Base-by-base conservation (phyloP, 495 filamentous ascomycete genomes). In the Talaromyces trachyspermus region DNA sequence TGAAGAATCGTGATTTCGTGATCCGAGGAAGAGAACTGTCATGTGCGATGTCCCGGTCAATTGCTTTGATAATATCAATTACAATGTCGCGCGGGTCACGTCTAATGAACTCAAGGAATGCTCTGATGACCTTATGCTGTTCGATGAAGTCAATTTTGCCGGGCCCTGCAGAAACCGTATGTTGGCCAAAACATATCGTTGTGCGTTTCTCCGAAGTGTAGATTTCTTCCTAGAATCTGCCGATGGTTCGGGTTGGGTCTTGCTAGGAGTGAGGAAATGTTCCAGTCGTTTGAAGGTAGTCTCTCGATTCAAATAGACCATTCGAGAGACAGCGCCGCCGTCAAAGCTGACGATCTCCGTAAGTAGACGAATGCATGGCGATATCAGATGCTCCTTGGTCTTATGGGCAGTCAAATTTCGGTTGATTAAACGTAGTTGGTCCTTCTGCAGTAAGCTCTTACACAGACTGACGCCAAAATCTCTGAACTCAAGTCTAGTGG, bases 301-400 rank as follows among this genome's bases (percentile, higher is more conserved):
- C 40, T 83, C 77, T 52, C 85, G 72, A 15, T 77, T 76, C 20
- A 78, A 69, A 55, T 88, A 89, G 20, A 94, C 65, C 32, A 77
- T 74, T 30, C 76, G 78, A 10, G 88, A 85, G 17, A 85, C 69
- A 30, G 77, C 78, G 12, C 89, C 89, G 5, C 88, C 89, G 65
- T 95, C 88, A 54, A 90, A 89, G 23, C 72, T 78, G 11, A 84
- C 75, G 4, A 86, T 71, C 64, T 96, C 88, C 17, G 79, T 84
- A 39, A 96, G 72, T 38, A 96, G 70, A 48, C 88, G 77, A 36
- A 96, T 62, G 33, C 81, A 86, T 0, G 89, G 88, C 2, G 85
- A 89, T 49, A 96, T 89, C 32, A 95, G 68, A 65, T 85, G 85
- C 27, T 90, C 84, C 55, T 91, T 95, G 2, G 75, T 69, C 58